Evolutionary conservation across 164 flowering plant species (phyloP).

Genomic region (Aristolochia fimbriata): DNA sequence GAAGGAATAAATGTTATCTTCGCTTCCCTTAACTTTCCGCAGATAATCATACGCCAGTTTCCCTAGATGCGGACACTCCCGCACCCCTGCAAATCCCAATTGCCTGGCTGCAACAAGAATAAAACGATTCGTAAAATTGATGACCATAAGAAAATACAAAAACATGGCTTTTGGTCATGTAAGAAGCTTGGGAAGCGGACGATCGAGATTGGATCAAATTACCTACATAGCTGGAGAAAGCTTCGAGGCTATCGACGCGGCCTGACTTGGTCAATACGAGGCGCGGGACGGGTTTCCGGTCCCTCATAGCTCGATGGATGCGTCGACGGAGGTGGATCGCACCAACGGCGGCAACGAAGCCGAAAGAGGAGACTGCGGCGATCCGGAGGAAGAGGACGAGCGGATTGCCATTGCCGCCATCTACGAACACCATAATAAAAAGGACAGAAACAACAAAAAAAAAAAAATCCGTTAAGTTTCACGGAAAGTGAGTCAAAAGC

Average conservation of each 20-base stretch:
- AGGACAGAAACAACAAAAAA: not conserved
- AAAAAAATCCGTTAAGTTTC: not conserved
- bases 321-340: slow-evolving; percentile 15
- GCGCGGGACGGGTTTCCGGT: slow-evolving; percentile 29
- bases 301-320: slow-evolving; percentile 9
- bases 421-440: slow-evolving; percentile 2
- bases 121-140: not conserved
- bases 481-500: not conserved
- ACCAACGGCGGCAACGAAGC: slow-evolving; percentile 20
- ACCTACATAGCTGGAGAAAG: slow-evolving; percentile 85
- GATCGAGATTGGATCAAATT: slow-evolving; percentile 4
- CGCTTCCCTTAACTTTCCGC: slow-evolving; percentile 45
- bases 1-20: slow-evolving; percentile 42
- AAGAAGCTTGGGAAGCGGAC: not conserved
- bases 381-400: slow-evolving; percentile 19
- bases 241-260: slow-evolving; percentile 41
- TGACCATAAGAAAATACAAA: not conserved
- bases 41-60: slow-evolving; percentile 56
- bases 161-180: no score
- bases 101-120: slow-evolving; percentile 53
- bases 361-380: slow-evolving; percentile 21
- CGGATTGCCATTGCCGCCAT: slow-evolving; percentile 5
- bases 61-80: slow-evolving; percentile 47
- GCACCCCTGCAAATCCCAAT: slow-evolving; percentile 53
- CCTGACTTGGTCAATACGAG: slow-evolving; percentile 41